Base-by-base conservation (phyloP, 352 stramenopile species). In the Pythium vanterpoolii region DNA sequence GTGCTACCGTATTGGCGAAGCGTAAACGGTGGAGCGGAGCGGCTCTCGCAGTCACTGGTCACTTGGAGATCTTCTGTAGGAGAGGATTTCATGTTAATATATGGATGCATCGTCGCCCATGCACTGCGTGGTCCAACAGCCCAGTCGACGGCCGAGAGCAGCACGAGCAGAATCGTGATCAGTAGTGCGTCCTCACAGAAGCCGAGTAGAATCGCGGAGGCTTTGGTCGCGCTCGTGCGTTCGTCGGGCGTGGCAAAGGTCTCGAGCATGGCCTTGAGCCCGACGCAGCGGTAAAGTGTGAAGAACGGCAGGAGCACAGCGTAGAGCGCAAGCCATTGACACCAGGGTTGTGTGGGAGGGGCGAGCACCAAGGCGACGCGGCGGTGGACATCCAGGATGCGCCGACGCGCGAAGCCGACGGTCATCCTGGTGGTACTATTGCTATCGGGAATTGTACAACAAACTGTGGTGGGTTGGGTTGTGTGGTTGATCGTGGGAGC, bases 311-410 rank as follows among this genome's bases (percentile, higher is more conserved):
- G 27, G 34, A 57, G 16, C 13, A 64, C 23, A 24, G 16, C 21
- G 40, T 64, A 58, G 28, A 56, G 28, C 10, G 36, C 30, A 26
- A 43, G 27, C 57, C 57, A 64, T 19, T 57, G 47, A 28, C 19
- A 36, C 46, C 56, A 57, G 13, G 56, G 56, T 36, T 42, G 8
- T 5, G 13, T 42, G 34, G 34, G 8, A 4, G 13, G 34, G 13
- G 7, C 9, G 13, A 42, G 34, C 13, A n/a, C 8, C 34, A 18
- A 19, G 5, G 34, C 34, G 8, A 42, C 34, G 23, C 43, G 43
- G 28, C 11, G 14, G 36, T 57, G 9, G n/a, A 52, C n/a, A n/a
- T n/a, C n/a, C n/a, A n/a, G n/a, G n/a, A n/a, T n/a, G n/a, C n/a
- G n/a, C n/a, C n/a, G n/a, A n/a, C n/a, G n/a, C n/a, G n/a, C n/a